A percentile compares a stretch with the other conserved stretches of the same genome.
Evolutionary conservation across 2,329 filamentous ascomycete genomes (phyloP).

Genomic region (Hortaea sp.): DNA sequence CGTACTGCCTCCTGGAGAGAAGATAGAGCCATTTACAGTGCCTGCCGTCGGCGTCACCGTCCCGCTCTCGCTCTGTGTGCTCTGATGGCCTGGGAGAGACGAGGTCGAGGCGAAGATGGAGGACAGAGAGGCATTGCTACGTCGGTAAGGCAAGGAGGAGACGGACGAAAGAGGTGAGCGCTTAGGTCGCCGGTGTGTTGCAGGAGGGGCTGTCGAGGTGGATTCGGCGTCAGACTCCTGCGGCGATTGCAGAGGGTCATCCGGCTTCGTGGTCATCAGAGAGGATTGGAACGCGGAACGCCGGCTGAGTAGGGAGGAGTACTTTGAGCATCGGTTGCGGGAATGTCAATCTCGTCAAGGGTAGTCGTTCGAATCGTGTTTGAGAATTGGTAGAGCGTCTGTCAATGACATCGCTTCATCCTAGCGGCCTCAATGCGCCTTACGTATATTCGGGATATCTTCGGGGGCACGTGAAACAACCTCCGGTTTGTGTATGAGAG

Average conservation of each 20-base stretch:
- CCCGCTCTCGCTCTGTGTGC: slow-evolving; percentile 30
- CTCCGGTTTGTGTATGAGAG: too few relatives aligned
- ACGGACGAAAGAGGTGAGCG: slow-evolving; percentile 51
- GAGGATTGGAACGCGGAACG: slow-evolving; percentile 11
- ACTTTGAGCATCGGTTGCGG: slow-evolving; percentile 8
- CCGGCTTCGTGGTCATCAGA: slow-evolving; percentile 55
- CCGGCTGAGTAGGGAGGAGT: slow-evolving; percentile 1
- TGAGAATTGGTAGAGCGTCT: too few relatives aligned
- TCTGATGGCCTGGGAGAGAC: slow-evolving; percentile 30
- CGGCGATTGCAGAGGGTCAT: slow-evolving; percentile 57
- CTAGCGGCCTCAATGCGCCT: too few relatives aligned
- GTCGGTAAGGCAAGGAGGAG: slow-evolving; percentile 43
- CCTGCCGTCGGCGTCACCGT: slow-evolving; percentile 31
- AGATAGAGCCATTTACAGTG: slow-evolving; percentile 30
- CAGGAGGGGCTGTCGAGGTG: slow-evolving; percentile 41
- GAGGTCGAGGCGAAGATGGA: slow-evolving; percentile 44
- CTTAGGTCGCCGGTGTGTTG: slow-evolving; percentile 43
- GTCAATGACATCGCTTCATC: too few relatives aligned
- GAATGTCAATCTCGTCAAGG: neutral
- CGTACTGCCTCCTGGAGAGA: slow-evolving; percentile 31
- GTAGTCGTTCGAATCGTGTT: neutral
- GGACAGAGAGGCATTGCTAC: slow-evolving; percentile 42
- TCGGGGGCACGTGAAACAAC: too few relatives aligned
- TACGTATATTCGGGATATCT: too few relatives aligned
- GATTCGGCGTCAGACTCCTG: slow-evolving; percentile 59